Base-by-base conservation (phyloP, 495 filamentous ascomycete species). In the Apodospora peruviana region DNA sequence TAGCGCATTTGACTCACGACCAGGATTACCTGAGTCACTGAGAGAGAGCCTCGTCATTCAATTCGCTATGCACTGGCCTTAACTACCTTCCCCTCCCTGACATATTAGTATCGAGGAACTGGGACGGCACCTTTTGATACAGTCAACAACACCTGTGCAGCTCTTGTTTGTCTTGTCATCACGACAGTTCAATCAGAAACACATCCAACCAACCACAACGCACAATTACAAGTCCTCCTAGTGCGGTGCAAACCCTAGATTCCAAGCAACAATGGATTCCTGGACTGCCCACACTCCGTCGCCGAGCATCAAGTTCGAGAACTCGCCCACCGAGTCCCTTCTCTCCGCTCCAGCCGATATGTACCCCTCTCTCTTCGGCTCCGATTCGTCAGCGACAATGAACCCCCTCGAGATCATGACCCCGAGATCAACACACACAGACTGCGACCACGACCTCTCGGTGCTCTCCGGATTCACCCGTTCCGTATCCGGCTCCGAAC, bases 301-400 rank as follows among this genome's bases (percentile, higher is more conserved):
- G 42, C 66, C 71, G 39, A 62, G 54, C 51, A 57, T 74, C 61
- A 75, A 76, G 61, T 73, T 73, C 40, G 73, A 76, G 63, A 50
- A 62, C 35, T 75, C 72, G 32, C 71, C 71, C 5, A 57, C 73
- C 53, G 77, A 80, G 57, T 77, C 73, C 37, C 65, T 79, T 21
- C 63, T 78, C 39, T 79, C 77, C 5, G 68, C 70, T 2, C 75
- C 77, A 5, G 72, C 70, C 53, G 71, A 77, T 42, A 59, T 64
- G 27, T 79, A 74, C 50, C 64, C 77, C 12, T 68, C 76, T 18
- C 69, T 80, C 39, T 80, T 80, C 58, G 56, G 57, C 39, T 32
- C 50, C 45, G 55, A 58, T 0, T 45, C 58, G 5, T 21, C 59
- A 12, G 27, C 59, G 0, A 62, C 69, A 5, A 56, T 71, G 54